phyloP scores from a whole-genome alignment of 805 yeast species.

The Metschnikowia dekortorum region DNA sequence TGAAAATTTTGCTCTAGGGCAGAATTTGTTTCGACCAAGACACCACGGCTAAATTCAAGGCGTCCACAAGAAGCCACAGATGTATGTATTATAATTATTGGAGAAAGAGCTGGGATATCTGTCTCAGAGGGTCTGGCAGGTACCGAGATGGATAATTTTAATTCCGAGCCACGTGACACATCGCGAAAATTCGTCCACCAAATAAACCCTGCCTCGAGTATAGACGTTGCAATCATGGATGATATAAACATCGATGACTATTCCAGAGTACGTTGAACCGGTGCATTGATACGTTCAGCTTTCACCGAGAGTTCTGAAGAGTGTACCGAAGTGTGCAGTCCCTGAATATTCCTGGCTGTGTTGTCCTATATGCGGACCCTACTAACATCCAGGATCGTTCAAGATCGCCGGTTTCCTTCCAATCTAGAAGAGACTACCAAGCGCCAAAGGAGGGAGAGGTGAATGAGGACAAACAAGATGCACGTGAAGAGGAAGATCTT shows the following conservation, averaged over 20 bases:
- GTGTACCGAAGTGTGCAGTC: not conserved
- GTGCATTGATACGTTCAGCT: too few species aligned
- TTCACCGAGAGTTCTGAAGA: too few species aligned
- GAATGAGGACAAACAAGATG: slow-evolving; percentile 20
- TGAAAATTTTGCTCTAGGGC: too few species aligned
- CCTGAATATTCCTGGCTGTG: not conserved
- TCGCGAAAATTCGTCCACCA: slow-evolving; percentile 2
- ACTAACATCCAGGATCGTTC: slow-evolving; percentile 21
- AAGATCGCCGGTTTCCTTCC: slow-evolving; percentile 26
- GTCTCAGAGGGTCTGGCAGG: too few species aligned
- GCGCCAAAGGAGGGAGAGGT: slow-evolving; percentile 16
- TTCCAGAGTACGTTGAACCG: slow-evolving; percentile 47
- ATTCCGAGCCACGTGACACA: not conserved
- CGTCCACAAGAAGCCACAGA: too few species aligned
- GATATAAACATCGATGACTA: slow-evolving; percentile 62
- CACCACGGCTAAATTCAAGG: too few species aligned
- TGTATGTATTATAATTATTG: too few species aligned
- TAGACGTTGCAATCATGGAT: slow-evolving; percentile 39
- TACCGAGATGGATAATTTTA: not conserved
- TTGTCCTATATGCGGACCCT: not conserved
- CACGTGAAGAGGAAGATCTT: slow-evolving; percentile 7
- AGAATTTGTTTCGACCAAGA: too few species aligned
- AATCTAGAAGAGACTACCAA: slow-evolving; percentile 25
- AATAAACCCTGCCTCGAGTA: not conserved
- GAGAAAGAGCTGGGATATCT: too few species aligned